Evolutionary conservation across 371 early-diverging fungal species (phyloP).

Genomic region (Haplosporangium sp.): DNA sequence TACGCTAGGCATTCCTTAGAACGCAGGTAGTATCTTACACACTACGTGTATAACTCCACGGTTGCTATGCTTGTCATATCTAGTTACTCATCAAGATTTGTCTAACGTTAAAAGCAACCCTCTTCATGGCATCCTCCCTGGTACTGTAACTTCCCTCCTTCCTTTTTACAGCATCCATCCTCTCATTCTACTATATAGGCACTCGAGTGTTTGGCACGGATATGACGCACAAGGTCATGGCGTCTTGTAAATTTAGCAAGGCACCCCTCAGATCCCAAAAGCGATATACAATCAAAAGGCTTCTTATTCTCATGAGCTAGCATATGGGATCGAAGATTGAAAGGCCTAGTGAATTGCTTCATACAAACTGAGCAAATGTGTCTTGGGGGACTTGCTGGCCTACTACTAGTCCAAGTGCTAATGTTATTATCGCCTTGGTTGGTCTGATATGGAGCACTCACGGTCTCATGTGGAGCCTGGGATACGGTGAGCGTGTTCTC

Average conservation of each 20-base stretch:
- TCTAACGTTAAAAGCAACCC: neutral
- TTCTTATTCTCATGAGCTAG: neutral
- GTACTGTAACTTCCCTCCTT: neutral
- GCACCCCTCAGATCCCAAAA: neutral
- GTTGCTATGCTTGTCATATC: no score
- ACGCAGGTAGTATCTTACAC: no score
- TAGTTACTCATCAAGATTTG: no score
- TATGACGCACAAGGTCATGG: slow-evolving; percentile 2
- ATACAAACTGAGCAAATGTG: neutral
- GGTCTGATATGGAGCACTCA: neutral
- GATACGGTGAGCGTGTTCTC: neutral
- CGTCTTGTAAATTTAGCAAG: neutral
- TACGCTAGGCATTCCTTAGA: no score
- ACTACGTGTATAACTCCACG: no score
- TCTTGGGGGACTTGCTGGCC: neutral
- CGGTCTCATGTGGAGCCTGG: neutral
- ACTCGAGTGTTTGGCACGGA: neutral
- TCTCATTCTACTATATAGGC: neutral
- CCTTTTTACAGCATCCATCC: neutral
- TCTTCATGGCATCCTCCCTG: neutral
- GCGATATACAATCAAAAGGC: neutral
- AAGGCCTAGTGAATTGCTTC: neutral
- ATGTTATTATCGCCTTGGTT: neutral
- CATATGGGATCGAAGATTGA: slow-evolving; percentile 1
- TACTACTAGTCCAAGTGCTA: neutral